Conservation (phyloP, 805 yeast genomes). For the Teunomyces stri region DNA sequence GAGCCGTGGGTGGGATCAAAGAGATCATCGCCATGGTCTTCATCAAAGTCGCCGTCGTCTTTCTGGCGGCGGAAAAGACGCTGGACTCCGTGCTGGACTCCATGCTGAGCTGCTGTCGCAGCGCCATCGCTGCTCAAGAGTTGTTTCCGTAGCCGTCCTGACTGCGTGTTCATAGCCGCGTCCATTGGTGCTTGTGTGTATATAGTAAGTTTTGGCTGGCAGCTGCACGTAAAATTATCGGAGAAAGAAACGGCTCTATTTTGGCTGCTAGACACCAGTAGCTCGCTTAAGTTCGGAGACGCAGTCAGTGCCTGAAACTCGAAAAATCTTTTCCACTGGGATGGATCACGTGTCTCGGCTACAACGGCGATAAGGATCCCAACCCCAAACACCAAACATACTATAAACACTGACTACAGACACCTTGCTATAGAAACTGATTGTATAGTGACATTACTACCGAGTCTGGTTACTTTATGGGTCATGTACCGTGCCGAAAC, state of each 20-base stretch:
- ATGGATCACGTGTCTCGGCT: not conserved
- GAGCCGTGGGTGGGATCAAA: conserved; percentile 34
- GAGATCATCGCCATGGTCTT: conserved; percentile 36
- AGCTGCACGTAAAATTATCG: not conserved
- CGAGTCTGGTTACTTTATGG: too few relatives aligned
- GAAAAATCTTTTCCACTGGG: not conserved
- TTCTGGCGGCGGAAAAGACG: conserved; percentile 43
- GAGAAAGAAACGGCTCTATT: not conserved
- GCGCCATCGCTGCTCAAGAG: conserved; percentile 30
- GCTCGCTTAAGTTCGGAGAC: too few relatives aligned
- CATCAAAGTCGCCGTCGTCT: conserved; percentile 31
- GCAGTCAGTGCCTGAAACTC: not conserved
- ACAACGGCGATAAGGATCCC: too few relatives aligned
- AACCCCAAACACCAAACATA: too few relatives aligned
- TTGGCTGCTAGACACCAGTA: not conserved
- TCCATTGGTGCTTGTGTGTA: conserved; percentile 4
- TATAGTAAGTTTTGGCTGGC: not conserved
- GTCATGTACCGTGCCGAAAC: too few relatives aligned
- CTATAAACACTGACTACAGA: too few relatives aligned
- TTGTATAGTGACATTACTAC: too few relatives aligned
- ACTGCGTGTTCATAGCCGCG: conserved; percentile 7
- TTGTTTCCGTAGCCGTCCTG: conserved; percentile 32
- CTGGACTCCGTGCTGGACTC: conserved; percentile 29
- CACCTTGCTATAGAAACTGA: too few relatives aligned
- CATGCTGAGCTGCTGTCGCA: conserved; percentile 17